A percentile compares a stretch with the other conserved stretches of the same genome.
These are phyloP conservation scores for Colletotrichum incanum DNA, from an alignment of 2,329 filamentous ascomycete genomes.

Conservation along the genomic window DNA sequence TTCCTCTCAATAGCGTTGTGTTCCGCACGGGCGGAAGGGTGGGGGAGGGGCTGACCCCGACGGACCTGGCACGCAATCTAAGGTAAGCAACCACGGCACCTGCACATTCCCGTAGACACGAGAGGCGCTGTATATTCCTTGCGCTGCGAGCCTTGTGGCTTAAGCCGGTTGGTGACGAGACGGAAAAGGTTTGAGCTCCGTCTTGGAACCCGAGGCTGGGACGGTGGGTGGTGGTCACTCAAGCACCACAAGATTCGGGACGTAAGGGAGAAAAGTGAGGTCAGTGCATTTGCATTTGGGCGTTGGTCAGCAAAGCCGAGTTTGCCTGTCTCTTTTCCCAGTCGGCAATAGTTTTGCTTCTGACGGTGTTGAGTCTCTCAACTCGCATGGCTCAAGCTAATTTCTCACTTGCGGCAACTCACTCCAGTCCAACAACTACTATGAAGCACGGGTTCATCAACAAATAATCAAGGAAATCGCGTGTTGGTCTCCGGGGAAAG, in stretches of 20 bases:
- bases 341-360: background rate
- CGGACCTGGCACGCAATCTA: constrained; percentile 4
- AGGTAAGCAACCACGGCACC: background rate
- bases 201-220: no score
- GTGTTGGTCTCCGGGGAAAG: background rate
- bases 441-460: background rate
- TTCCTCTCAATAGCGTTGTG: constrained; percentile 19
- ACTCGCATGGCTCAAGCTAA: background rate
- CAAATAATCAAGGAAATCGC: background rate
- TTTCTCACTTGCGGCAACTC: background rate
- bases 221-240: no score
- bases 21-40: constrained; percentile 35
- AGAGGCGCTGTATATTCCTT: no score
- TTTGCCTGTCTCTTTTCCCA: background rate
- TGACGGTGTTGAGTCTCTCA: background rate
- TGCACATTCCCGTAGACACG: background rate
- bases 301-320: background rate
- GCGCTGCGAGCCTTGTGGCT: no score
- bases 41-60: constrained; percentile 39
- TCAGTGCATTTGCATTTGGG: constrained; percentile 1
- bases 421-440: no score
- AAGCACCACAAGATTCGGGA: background rate
- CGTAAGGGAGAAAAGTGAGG: background rate
- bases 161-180: no score
- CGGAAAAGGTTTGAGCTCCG: no score